phyloP scores from a whole-genome alignment of 805 yeast species.

The Saccharomycopsis malanga region DNA sequence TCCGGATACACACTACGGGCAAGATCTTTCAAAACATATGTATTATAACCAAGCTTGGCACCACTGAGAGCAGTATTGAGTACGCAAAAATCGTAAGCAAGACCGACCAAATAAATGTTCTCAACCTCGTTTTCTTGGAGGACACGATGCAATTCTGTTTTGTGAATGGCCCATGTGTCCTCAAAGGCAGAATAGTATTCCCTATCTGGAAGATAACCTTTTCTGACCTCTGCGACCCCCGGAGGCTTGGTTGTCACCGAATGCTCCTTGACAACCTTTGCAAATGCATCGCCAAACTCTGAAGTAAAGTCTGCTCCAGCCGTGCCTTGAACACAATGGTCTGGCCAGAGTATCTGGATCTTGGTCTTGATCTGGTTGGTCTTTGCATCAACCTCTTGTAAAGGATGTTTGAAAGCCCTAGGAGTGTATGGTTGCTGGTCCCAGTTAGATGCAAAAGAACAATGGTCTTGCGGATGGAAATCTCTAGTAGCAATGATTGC shows the following conservation, averaged over 20 bases:
- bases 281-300: conserved; percentile 34
- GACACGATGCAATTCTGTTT: conserved; percentile 54
- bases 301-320: conserved; percentile 58
- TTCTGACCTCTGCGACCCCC: conserved; percentile 44
- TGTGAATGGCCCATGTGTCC: conserved; percentile 68
- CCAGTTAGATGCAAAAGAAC: conserved; percentile 75
- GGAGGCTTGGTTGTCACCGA: conserved; percentile 24
- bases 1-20: conserved; percentile 50
- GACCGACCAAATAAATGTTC: conserved; percentile 67
- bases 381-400: conserved; percentile 26
- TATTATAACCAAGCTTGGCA: conserved; percentile 50
- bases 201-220: conserved; percentile 65
- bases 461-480: conserved; percentile 80
- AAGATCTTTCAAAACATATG: conserved; percentile 52
- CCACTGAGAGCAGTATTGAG: conserved; percentile 69
- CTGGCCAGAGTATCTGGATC: conserved; percentile 73
- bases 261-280: conserved; percentile 25
- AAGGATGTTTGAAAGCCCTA: conserved; percentile 46
- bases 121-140: conserved; percentile 41
- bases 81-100: conserved; percentile 87
- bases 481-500: conserved; percentile 70
- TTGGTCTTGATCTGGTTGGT: conserved; percentile 25
- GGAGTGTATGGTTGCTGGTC: conserved; percentile 42
- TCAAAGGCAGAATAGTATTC: conserved; percentile 86
- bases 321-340: conserved; percentile 74